Conservation (phyloP, 2,329 filamentous ascomycete genomes). For the Paecilomyces formosus region DNA sequence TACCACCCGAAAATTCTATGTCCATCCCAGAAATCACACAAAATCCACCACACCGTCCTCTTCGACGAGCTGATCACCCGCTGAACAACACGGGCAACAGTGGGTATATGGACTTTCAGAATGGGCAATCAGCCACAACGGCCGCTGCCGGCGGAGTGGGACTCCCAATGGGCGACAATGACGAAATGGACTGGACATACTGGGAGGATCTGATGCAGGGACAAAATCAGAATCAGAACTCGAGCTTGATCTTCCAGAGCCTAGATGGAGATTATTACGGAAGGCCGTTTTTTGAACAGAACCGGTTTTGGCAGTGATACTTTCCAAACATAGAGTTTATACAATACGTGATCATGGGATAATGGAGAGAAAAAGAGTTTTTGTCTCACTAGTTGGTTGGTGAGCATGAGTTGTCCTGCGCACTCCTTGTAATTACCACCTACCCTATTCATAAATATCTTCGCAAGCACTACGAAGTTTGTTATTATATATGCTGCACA, state of each 20-base stretch:
- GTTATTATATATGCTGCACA: no score
- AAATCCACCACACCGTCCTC: not conserved
- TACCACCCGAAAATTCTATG: not conserved
- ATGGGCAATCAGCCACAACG: not conserved
- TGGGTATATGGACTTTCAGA: not conserved
- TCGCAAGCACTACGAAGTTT: no score
- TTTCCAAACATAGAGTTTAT: not conserved
- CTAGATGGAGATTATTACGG: not conserved
- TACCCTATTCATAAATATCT: no score
- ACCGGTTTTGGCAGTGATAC: not conserved
- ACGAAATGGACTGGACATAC: conserved; percentile 1
- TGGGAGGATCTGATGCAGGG: conserved; percentile 2
- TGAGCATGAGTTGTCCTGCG: no score
- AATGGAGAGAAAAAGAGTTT: not conserved
- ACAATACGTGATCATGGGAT: no score
- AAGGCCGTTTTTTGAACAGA: not conserved
- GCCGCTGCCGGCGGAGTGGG: not conserved
- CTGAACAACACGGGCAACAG: not conserved
- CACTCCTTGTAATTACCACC: no score
- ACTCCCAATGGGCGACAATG: not conserved
- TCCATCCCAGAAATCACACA: not conserved
- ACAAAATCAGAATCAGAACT: not conserved
- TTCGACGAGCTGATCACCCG: not conserved
- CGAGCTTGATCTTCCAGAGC: not conserved
- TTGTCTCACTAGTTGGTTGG: no score